Conservation (phyloP, 1,139 yeast genomes). For the Groenewaldozyma sp. region DNA sequence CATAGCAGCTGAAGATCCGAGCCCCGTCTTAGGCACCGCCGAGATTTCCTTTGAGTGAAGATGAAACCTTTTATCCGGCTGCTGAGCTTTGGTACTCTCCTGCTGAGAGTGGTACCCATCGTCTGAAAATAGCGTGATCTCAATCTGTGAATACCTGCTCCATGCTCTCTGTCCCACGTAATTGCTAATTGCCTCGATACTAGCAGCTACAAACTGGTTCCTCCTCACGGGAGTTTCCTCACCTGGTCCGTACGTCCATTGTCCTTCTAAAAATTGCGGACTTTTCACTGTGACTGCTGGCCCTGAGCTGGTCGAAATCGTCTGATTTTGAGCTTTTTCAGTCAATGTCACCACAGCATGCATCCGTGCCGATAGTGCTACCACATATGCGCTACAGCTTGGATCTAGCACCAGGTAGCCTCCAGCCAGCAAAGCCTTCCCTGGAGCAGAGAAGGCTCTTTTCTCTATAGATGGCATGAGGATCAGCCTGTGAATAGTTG, state of each 20-base stretch:
- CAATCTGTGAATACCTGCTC: conserved; percentile 23
- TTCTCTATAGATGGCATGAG: no score
- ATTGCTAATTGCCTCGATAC: conserved; percentile 45
- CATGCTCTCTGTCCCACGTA: conserved; percentile 36
- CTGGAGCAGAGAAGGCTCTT: conserved; percentile 72
- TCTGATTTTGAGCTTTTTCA: conserved; percentile 5
- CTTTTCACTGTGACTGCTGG: conserved; percentile 45
- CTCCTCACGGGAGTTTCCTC: neutral
- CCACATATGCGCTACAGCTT: conserved; percentile 62
- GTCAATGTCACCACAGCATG: conserved; percentile 48
- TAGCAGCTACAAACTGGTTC: conserved; percentile 74
- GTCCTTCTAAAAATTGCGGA: conserved; percentile 69
- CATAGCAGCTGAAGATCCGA: conserved; percentile 93
- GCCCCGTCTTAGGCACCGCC: conserved; percentile 83
- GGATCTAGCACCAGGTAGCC: conserved; percentile 89
- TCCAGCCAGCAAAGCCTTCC: conserved; percentile 89
- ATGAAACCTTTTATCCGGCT: conserved; percentile 37
- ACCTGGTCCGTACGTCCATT: conserved; percentile 47
- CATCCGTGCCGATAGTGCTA: conserved; percentile 86
- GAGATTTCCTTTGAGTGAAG: conserved; percentile 54
- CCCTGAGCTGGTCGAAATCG: conserved; percentile 1
- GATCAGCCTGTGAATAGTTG: no score
- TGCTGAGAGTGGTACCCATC: conserved; percentile 78
- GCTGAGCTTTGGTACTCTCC: neutral
- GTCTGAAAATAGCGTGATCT: conserved; percentile 68